Percentiles rank a stretch among this genome's conserved stretches.
phyloP scores from a whole-genome alignment of 768 basidiomycete species.

The Naganishia onofrii region DNA sequence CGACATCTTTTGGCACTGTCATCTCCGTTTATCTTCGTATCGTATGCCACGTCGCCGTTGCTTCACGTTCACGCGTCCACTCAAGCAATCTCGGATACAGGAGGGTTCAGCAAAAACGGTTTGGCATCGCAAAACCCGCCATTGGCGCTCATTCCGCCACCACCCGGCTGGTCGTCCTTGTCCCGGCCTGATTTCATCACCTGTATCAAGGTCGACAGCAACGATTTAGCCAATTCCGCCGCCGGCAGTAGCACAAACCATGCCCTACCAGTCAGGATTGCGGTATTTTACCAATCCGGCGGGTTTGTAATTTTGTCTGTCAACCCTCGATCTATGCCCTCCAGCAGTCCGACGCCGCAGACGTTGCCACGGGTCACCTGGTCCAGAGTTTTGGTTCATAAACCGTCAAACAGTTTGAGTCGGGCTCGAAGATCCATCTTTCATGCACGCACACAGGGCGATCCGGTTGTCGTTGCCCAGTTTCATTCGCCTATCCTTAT shows the following conservation, averaged over 20 bases:
- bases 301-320: slow-evolving; percentile 41
- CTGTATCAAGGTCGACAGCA: slow-evolving; percentile 38
- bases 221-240: not conserved
- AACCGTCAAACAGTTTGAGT: not conserved
- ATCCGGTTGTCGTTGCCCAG: slow-evolving; percentile 44
- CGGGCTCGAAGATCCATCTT: not conserved
- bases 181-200: slow-evolving; percentile 49
- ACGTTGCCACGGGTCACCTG: not conserved
- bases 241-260: not conserved
- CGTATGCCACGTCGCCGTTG: slow-evolving; percentile 45
- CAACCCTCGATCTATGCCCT: not conserved
- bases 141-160: slow-evolving; percentile 50
- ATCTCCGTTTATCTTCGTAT: slow-evolving; percentile 49
- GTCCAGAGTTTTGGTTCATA: not conserved
- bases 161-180: slow-evolving; percentile 51
- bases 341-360: not conserved
- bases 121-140: slow-evolving; percentile 24
- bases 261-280: slow-evolving; percentile 29
- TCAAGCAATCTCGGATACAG: not conserved
- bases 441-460: slow-evolving; percentile 23
- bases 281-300: slow-evolving; percentile 49
- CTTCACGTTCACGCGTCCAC: slow-evolving; percentile 44
- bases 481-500: slow-evolving; percentile 43
- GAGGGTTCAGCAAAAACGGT: not conserved
- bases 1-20: slow-evolving; percentile 44